A percentile compares a stretch with the other conserved stretches of the same genome.
phyloP scores from a whole-genome alignment of 106 monocot genomes.

The Agapanthus africanus region DNA sequence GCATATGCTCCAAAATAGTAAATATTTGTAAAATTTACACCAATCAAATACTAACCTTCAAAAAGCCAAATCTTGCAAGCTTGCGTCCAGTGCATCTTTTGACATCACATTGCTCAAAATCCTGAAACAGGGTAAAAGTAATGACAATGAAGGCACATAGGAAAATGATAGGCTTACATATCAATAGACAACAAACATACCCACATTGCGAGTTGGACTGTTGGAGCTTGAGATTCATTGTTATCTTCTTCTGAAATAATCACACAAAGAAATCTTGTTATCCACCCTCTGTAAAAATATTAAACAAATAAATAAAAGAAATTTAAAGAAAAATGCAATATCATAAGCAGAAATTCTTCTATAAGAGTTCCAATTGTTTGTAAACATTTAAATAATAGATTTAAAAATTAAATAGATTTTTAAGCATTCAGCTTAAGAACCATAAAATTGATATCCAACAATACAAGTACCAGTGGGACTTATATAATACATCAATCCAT shows the following conservation, averaged over 20 bases:
- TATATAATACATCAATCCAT: slow-evolving; percentile 19
- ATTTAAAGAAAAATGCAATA: too few relatives aligned
- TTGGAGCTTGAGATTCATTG: slow-evolving; percentile 35
- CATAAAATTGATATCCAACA: slow-evolving; percentile 79
- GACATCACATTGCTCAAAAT: slow-evolving; percentile 91
- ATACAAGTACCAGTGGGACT: slow-evolving; percentile 88
- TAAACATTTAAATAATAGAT: too few relatives aligned
- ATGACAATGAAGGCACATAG: neutral
- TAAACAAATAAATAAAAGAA: too few relatives aligned
- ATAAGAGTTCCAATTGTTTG: too few relatives aligned
- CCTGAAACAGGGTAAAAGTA: slow-evolving; percentile 37
- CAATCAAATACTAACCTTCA: slow-evolving; percentile 64
- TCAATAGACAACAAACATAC: slow-evolving; percentile 33
- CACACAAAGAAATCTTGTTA: slow-evolving; percentile 1
- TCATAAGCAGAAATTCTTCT: too few relatives aligned
- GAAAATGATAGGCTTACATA: neutral
- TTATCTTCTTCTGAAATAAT: slow-evolving; percentile 41
- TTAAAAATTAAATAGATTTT: too few relatives aligned
- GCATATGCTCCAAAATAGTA: neutral
- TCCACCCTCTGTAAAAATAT: slow-evolving; percentile 20
- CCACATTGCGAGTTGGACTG: slow-evolving; percentile 95
- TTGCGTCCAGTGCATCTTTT: slow-evolving; percentile 94
- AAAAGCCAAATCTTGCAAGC: slow-evolving; percentile 83
- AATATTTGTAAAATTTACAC: neutral
- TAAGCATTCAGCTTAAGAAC: too few relatives aligned